Base-by-base conservation (phyloP, 2,329 filamentous ascomycete species). In the Colletotrichum magnum region DNA sequence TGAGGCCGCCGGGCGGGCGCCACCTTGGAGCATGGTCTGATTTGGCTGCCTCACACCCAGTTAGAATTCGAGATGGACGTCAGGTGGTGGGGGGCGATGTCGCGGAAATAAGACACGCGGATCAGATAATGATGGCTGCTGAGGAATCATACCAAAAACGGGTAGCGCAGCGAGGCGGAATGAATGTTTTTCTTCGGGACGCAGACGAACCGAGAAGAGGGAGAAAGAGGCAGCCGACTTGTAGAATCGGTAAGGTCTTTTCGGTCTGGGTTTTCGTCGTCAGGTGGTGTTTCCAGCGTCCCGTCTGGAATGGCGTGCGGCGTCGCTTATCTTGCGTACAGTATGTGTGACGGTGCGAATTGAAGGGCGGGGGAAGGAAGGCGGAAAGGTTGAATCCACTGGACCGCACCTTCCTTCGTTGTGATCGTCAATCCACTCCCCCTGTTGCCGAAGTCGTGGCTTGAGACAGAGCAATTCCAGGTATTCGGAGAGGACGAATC, bases 401-500 rank as follows among this genome's bases (percentile, higher is more conserved):
- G 43, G 48, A 43, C 32, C 32, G 32, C 48, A 50, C 45, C 9
- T 43, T 47, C n/a, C 53, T 41, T 43, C 41, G 41, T 36, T 10
- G 32, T 10, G 41, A 10, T 48, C 2, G 16, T 21, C n/a, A 21
- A 4, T 18, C 18, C 58, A 18, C 47, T 52, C 45, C 48, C 48
- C 53, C 47, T 47, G 39, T 15, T 52, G 16, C 26, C 21, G 47
- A 53, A 15, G 60, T 48, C 57, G 64, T 53, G 48, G 32, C 21
- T 24, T 64, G 60, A 68, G 60, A 68, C 65, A 64, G 6, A 4
- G 9, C 5, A 53, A 64, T 64, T 64, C 65, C 60, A 68, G 60
- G 60, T 58, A 64, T 39, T 51, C 60, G 65, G 65, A 58, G 39
- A 16, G 10, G 53, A 6, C 16, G 54, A 47, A 36, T 36, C 10